These are phyloP conservation scores for Ottelia alismoides DNA, from an alignment of 106 monocot genomes.

Conservation along the genomic window DNA sequence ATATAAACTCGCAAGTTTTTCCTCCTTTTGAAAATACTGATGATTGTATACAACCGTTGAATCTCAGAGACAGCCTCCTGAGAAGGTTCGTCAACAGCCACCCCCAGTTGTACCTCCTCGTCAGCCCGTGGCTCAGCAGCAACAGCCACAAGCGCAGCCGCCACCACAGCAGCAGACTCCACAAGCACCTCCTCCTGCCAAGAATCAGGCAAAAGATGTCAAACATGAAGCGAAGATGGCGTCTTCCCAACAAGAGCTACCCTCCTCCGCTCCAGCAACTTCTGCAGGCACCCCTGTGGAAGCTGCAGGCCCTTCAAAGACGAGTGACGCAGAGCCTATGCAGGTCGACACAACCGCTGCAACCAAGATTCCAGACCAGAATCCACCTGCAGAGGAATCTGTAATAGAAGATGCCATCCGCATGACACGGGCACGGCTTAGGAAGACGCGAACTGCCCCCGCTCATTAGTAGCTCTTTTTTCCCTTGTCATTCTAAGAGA, in stretches of 20 bases:
- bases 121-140: neutral
- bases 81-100: too few species aligned
- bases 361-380: neutral
- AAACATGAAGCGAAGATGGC: neutral
- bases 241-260: neutral
- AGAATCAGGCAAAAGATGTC: conserved; percentile 4
- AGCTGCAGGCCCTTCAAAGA: neutral
- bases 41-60: too few species aligned
- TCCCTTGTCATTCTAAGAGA: too few species aligned
- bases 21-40: too few species aligned
- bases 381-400: conserved; percentile 13
- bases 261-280: neutral
- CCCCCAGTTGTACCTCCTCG: too few species aligned
- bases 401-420: conserved; percentile 1
- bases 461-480: too few species aligned
- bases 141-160: too few species aligned
- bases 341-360: neutral
- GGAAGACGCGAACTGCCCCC: neutral
- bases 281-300: too few species aligned
- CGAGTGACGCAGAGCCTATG: conserved; percentile 1
- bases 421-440: neutral
- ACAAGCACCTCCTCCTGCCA: conserved; percentile 3
- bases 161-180: conserved; percentile 3
- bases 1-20: too few species aligned
- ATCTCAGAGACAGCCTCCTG: too few species aligned